Evolutionary conservation across 495 filamentous ascomycete genomes (phyloP), one percentile per base, ranked within the genome.

Genomic region (Neurospora hispaniola): DNA sequence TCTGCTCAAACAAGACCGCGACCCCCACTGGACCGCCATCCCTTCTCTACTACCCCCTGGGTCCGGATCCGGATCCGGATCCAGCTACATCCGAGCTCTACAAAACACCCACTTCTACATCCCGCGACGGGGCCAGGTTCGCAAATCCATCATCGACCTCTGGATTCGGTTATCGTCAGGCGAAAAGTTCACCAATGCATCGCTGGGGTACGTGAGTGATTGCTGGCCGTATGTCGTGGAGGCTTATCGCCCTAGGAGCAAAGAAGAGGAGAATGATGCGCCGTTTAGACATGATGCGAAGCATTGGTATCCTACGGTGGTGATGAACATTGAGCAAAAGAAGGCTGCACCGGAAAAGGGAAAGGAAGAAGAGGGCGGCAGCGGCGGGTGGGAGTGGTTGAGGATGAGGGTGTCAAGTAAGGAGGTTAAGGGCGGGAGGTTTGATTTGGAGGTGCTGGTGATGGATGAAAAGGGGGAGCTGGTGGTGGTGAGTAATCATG

Each of bases 251-350:
- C 78, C 79, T 8, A 72, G 69, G 48, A 39, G 39, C 1, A 1
- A 39, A 39, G 39, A 31, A 31, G 27, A 31, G 2, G 27, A 38
- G 35, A 3, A 38, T 2, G 3, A 38, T n/a, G n/a, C n/a, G n/a
- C n/a, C n/a, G n/a, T n/a, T n/a, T n/a, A 35, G 42, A 18, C 59
- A 54, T 2, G 71, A 73, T 40, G 54, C 54, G 0, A 43, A 69
- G 42, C 86, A 83, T 76, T 95, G 93, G 93, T 95, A 94, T 81
- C 93, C 92, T 0, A 96, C 92, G 4, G 80, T 96, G 18, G 84
- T 90, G 27, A 80, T 93, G 79, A 89, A 89, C 74, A 73, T 93
- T 38, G 90, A 93, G 74, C 80, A 90, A 69, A 93, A 93, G 82
- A 88, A 87, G 75, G 76, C 80, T 18, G 79, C 93, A 66, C 89